phyloP scores from a whole-genome alignment of 345 rosid species.

The Trapa incisa region DNA sequence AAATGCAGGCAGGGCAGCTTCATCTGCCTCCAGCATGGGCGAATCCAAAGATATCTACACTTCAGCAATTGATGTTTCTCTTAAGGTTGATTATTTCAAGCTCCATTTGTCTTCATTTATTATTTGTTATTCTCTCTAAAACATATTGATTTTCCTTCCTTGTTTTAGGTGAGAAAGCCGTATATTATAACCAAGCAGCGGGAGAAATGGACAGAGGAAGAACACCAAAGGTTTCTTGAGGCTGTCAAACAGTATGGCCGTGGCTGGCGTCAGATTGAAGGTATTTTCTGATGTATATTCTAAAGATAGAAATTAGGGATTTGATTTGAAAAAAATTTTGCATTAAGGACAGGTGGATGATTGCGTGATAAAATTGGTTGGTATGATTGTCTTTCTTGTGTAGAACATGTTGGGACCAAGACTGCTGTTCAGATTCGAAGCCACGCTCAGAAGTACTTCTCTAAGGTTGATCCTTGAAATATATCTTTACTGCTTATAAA shows the following conservation, averaged over 20 bases:
- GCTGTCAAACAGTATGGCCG: conserved; percentile 79
- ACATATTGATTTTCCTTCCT: neutral
- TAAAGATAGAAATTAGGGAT: neutral
- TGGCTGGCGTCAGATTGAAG: conserved; percentile 78
- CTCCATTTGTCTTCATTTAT: neutral
- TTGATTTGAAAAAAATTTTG: neutral
- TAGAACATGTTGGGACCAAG: conserved; percentile 83
- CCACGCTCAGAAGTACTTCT: conserved; percentile 94
- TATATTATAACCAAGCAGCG: conserved; percentile 72
- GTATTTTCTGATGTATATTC: conserved; percentile 5
- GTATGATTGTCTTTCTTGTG: conserved; percentile 14
- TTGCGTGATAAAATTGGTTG: neutral
- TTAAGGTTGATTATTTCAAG: conserved; percentile 14
- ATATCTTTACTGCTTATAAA: neutral
- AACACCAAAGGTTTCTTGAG: conserved; percentile 75
- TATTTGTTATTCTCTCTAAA: neutral
- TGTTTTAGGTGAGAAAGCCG: conserved; percentile 37
- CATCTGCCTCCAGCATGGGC: conserved; percentile 4
- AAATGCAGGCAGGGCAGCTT: conserved; percentile 9
- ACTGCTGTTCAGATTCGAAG: conserved; percentile 91
- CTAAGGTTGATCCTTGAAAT: conserved; percentile 41
- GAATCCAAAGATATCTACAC: conserved; percentile 4
- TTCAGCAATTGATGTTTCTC: conserved; percentile 11
- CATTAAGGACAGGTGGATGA: neutral
- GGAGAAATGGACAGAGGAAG: conserved; percentile 83